A percentile compares a stretch with the other conserved stretches of the same genome.
Conservation (phyloP, 306 rosid genomes). For the Vigna trinervia region DNA sequence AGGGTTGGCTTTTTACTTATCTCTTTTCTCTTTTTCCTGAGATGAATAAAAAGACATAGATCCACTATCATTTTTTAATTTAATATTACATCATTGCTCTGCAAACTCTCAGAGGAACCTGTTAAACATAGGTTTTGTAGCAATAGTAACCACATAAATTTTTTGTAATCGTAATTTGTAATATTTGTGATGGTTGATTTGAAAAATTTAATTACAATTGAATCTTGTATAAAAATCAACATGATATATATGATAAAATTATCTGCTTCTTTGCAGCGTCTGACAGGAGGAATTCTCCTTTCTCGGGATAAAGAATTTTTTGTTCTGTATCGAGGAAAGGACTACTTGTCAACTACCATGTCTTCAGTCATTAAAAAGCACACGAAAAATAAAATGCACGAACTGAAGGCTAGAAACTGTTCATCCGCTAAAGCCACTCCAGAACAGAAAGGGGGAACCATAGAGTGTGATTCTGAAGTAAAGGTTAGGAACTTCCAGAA, state of each 20-base stretch:
- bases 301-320: conserved; percentile 83
- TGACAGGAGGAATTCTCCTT: conserved; percentile 92
- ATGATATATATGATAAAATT: conserved; percentile 3
- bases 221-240: background rate
- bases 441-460: conserved; percentile 44
- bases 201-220: background rate
- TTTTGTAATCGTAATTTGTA: conserved; percentile 3
- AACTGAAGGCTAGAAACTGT: conserved; percentile 47
- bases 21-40: background rate
- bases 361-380: conserved; percentile 84
- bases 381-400: conserved; percentile 50
- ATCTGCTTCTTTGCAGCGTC: conserved; percentile 60
- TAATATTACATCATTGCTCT: conserved; percentile 21
- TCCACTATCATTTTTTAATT: conserved; percentile 23
- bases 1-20: background rate
- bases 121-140: conserved; percentile 34
- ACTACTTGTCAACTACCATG: conserved; percentile 78
- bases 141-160: conserved; percentile 10
- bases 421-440: conserved; percentile 38
- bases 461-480: conserved; percentile 44
- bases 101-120: conserved; percentile 10
- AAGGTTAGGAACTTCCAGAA: conserved; percentile 44
- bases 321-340: conserved; percentile 89
- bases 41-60: background rate
- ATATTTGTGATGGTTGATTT: conserved; percentile 33